A percentile compares a stretch with the other conserved stretches of the same genome.
These are phyloP conservation scores for Rosa multiflora DNA, from an alignment of 306 rosid genomes.

Conservation along the genomic window DNA sequence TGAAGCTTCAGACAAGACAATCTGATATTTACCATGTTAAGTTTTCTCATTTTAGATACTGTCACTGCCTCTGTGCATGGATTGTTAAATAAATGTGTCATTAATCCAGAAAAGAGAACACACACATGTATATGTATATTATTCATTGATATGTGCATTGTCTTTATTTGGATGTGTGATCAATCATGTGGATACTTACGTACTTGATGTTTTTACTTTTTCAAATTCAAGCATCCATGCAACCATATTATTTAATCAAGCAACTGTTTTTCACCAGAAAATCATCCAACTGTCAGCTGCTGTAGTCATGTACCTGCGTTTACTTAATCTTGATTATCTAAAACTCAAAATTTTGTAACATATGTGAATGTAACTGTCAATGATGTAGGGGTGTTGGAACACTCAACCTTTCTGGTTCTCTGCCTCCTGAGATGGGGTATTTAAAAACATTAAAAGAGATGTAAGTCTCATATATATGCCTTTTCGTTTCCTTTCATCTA, in stretches of 20 bases:
- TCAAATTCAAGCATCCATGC: neutral
- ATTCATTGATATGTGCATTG: neutral
- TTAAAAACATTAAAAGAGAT: constrained; percentile 43
- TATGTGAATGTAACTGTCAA: neutral
- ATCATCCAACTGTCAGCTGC: neutral
- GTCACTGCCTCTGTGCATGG: neutral
- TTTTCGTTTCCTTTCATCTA: neutral
- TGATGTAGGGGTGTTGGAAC: constrained; percentile 45
- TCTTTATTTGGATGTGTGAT: neutral
- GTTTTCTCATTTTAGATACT: neutral
- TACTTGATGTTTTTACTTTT: neutral
- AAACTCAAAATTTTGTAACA: neutral
- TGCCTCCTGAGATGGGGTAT: constrained; percentile 73
- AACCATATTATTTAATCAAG: neutral
- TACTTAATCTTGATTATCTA: neutral
- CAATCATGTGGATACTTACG: neutral
- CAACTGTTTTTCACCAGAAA: neutral
- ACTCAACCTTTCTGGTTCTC: constrained; percentile 72
- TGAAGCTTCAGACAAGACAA: neutral
- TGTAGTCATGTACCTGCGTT: neutral
- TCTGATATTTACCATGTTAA: neutral
- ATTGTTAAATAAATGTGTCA: neutral
- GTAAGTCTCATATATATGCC: constrained; percentile 40
- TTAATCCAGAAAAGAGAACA: neutral
- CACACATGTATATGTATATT: neutral